Percentiles rank a stretch among this genome's conserved stretches.
Conservation (phyloP, 352 stramenopile genomes). For the Globisporangium canariense region DNA sequence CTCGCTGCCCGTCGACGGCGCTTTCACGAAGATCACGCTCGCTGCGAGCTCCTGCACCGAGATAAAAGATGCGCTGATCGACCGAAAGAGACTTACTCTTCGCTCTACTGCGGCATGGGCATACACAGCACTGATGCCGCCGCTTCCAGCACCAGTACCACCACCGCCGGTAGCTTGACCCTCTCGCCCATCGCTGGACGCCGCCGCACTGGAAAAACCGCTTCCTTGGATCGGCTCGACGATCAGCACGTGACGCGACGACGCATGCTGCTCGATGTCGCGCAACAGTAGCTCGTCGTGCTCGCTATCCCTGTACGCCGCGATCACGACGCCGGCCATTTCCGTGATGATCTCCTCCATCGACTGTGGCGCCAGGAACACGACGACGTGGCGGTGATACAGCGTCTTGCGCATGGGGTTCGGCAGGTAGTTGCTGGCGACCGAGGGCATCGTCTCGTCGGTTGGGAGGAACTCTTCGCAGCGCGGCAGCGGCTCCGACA, state of each 20-base stretch:
- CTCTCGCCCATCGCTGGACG: conserved; percentile 45
- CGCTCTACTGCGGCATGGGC: conserved; percentile 40
- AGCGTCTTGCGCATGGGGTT: conserved; percentile 76
- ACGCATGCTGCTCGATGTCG: conserved; percentile 46
- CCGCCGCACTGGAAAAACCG: conserved; percentile 52
- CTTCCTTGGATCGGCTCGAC: conserved; percentile 49
- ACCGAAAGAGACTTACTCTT: conserved; percentile 55
- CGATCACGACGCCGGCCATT: conserved; percentile 68
- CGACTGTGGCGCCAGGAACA: conserved; percentile 68
- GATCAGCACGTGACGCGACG: conserved; percentile 52
- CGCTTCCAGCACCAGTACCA: not conserved
- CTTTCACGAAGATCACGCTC: conserved; percentile 81
- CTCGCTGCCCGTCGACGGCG: conserved; percentile 47
- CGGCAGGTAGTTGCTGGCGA: conserved; percentile 67
- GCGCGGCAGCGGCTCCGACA: conserved; percentile 68
- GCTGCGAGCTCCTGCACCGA: conserved; percentile 77
- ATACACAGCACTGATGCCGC: not conserved
- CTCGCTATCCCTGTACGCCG: conserved; percentile 49
- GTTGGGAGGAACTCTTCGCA: conserved; percentile 75
- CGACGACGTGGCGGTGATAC: conserved; percentile 63
- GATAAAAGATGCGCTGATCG: conserved; percentile 63
- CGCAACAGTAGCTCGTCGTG: conserved; percentile 59
- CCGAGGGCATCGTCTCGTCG: conserved; percentile 47
- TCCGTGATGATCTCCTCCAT: conserved; percentile 77
- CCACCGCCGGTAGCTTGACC: conserved; percentile 1